Base-by-base conservation (phyloP, 2,329 filamentous ascomycete genomes). In the Microascus cirrosus region DNA sequence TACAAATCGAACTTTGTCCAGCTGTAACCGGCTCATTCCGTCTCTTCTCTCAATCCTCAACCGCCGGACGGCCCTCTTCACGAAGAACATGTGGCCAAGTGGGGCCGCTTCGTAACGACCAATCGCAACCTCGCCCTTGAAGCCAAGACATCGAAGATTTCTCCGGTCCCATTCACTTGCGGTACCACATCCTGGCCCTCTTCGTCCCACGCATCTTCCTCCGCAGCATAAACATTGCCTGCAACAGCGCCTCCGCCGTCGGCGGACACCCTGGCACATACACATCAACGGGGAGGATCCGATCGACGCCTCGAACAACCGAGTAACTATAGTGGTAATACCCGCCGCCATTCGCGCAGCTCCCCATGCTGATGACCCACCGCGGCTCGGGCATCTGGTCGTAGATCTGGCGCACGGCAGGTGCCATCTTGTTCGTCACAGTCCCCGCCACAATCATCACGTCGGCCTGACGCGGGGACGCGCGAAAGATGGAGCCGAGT, bases 361-460 rank as follows among this genome's bases (percentile, higher is more conserved):
- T 89, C 13, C 89, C 89, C 89, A 93, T 93, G 65, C 84, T 89
- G 66, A 83, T 72, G 65, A 93, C 90, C 90, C 90, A 95, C 68
- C 87, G 81, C 20, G 90, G 90, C 35, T 95, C 90, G 34, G 90
- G 90, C 90, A 95, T 95, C 78, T 95, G 91, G 72, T 96, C 91
- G 76, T 96, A 96, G 61, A 95, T 87, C 74, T 94, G 89, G 71
- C 91, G 81, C 68, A 96, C 77, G 36, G 91, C 91, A 2, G 91
- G 90, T 1, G 90, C 90, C 91, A 96, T 96, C 79, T 96, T 96
- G 80, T 96, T 96, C 65, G 90, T 95, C 61, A 96, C 81, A 34
- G 91, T 96, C 60, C 91, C 91, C 28, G 91, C 90, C 24, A 95
- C 90, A 66, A 95, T 94, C 90, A 95, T 94, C 63, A 95, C 87